Base-by-base conservation (phyloP, 73 alveolate genomes). In the Effrenium voratum region DNA sequence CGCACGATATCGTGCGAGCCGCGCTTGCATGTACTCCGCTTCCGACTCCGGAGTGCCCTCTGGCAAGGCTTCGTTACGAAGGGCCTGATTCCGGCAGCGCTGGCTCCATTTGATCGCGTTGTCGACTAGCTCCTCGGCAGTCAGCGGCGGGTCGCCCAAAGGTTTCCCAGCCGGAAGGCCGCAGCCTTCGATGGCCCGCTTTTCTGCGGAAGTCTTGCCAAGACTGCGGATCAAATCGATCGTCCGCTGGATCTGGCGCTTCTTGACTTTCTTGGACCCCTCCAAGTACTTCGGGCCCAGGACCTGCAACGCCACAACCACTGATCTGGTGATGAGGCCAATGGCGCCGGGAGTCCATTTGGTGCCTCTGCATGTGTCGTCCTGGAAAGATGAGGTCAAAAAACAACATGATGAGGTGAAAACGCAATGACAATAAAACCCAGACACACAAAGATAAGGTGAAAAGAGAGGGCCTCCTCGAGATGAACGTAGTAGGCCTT, bases 291-390 rank as follows among this genome's bases (percentile, higher is more conserved):
- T 68, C 47, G 80, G 80, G 34, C 30, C 47, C 80, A 68, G 34
- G 46, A 68, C 46, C 80, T 68, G 46, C 43, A 68, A n/a, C 80
- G 34, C 80, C 80, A 68, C 80, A 6, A 45, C 80, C 80, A 68
- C 30, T 13, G 80, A 68, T n/a, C n/a, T n/a, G n/a, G n/a, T n/a
- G n/a, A n/a, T n/a, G n/a, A n/a, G n/a, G n/a, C n/a, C n/a, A n/a
- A n/a, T n/a, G n/a, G n/a, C n/a, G n/a, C n/a, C n/a, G n/a, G n/a
- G n/a, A n/a, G n/a, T n/a, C n/a, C n/a, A n/a, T n/a, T n/a, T n/a
- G n/a, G n/a, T 43, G 47, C 34, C 34, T 43, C 80, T 43, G 47
- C 30, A 43, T 43, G 46, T 68, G 47, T n/a, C 47, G 46, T 30
- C 80, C 80, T 68, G 34, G 46, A 68, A 68, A 28, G 80, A 68